Conservation (phyloP, 2,329 filamentous ascomycete genomes). For the Cladosporium sp. region DNA sequence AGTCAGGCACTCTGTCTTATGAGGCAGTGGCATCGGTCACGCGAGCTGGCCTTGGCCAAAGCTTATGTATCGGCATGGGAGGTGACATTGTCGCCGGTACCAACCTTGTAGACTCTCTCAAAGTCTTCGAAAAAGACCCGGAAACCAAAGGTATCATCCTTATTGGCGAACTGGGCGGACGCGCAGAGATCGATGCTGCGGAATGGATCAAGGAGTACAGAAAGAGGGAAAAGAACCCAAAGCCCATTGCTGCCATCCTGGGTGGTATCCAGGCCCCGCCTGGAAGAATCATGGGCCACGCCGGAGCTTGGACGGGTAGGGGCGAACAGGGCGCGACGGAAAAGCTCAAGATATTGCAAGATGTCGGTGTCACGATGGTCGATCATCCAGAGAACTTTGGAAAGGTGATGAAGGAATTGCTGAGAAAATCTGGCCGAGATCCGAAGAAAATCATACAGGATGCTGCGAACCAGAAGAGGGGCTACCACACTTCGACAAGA, state of each 20-base stretch:
- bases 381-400: slow-evolving; percentile 77
- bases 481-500: slow-evolving; percentile 42
- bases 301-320: slow-evolving; percentile 68
- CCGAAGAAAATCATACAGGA: slow-evolving; percentile 41
- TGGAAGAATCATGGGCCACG: slow-evolving; percentile 74
- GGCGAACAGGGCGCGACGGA: slow-evolving; percentile 64
- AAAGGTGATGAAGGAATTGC: slow-evolving; percentile 62
- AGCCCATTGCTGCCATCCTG: slow-evolving; percentile 73
- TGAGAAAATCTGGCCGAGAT: slow-evolving; percentile 48
- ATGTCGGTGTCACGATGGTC: slow-evolving; percentile 68
- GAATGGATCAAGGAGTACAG: slow-evolving; percentile 71
- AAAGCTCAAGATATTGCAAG: slow-evolving; percentile 68
- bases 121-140: slow-evolving; percentile 64
- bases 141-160: slow-evolving; percentile 71
- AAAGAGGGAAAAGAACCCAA: slow-evolving; percentile 58
- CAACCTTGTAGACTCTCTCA: slow-evolving; percentile 69
- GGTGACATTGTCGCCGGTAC: slow-evolving; percentile 75
- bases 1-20: slow-evolving; percentile 77
- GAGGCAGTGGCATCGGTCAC: slow-evolving; percentile 76
- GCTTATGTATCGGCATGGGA: slow-evolving; percentile 74
- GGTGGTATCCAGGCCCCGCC: slow-evolving; percentile 64
- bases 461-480: slow-evolving; percentile 50
- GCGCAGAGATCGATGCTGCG: slow-evolving; percentile 68
- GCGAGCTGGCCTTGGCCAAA: slow-evolving; percentile 73
- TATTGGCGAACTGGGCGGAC: slow-evolving; percentile 71